Evolutionary conservation across 2,329 filamentous ascomycete species (phyloP), one percentile per base, ranked within the genome.

Genomic region (Verticillium zaregamsianum): DNA sequence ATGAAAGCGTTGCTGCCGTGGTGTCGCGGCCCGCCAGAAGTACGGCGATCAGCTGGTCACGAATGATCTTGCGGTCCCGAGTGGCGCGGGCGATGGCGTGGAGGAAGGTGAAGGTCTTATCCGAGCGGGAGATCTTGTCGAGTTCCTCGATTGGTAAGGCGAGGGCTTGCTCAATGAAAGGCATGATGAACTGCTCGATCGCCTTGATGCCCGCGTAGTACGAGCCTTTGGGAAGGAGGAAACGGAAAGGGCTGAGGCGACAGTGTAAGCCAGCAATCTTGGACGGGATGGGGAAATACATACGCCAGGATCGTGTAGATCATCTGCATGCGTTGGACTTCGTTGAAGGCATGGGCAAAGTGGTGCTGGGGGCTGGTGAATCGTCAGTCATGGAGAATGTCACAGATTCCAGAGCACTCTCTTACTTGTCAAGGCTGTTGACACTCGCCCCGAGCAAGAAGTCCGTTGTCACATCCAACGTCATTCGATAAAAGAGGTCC

Each of bases 1-100:
- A 84, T 11, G 79, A 77, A 2, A 86, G 72, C 3, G 83, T 72
- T 11, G 73, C 75, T 2, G 81, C 81, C 0, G 82, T 86, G 1
- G 82, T 85, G 66, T 86, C 83, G n/a, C 83, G 77, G 1, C 81
- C 82, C 0, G 82, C 82, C 49, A 87, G 79, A 31, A 94, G 82
- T 12, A 93, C 82, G 9, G 87, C 86, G 57, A 92, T 85, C 52
- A 93, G 80, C 71, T 93, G 90, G 72, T 93, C 90, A n/a, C 91
- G 87, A 33, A 94, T 82, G 12, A 89, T 81, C 39, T 80, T 80
- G 0, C 77, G 76, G 60, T 84, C 79, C 14, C 88, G 84, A 0
- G 90, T 93, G 72, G 87, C 88, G 15, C 81, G 81, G 17, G 89
- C 90, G 12, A 94, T 83, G 59, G 89, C 89, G 71, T 93, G 88